Percentiles rank a stretch among this genome's conserved stretches.
These are phyloP conservation scores for Tulasnella sp. DNA, from an alignment of 768 basidiomycete genomes.

Conservation along the genomic window DNA sequence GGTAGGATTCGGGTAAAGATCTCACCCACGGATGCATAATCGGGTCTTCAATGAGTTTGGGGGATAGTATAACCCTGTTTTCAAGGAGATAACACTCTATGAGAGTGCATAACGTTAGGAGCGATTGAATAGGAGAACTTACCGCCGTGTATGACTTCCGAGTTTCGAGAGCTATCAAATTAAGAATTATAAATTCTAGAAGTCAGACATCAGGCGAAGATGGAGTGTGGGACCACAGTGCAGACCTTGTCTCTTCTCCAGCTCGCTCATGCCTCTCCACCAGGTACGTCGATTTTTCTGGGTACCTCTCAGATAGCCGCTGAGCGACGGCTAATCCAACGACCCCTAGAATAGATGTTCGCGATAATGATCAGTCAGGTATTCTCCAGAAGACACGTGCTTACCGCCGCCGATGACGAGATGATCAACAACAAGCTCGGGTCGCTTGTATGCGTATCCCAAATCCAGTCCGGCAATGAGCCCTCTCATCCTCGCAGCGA, in stretches of 20 bases:
- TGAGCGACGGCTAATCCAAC: conserved; percentile 82
- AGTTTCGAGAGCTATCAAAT: conserved; percentile 67
- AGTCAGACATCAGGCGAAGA: not conserved
- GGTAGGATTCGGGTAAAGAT: too few relatives aligned
- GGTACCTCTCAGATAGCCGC: conserved; percentile 51
- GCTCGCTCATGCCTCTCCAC: conserved; percentile 64
- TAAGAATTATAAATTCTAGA: not conserved
- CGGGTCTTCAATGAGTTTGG: conserved; percentile 70
- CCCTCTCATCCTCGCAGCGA: too few relatives aligned
- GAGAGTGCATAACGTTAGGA: conserved; percentile 18
- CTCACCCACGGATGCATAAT: conserved; percentile 65
- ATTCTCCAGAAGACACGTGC: conserved; percentile 16
- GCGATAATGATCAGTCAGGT: too few relatives aligned
- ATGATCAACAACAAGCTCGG: conserved; percentile 47
- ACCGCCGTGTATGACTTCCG: conserved; percentile 92
- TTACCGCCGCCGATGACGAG: conserved; percentile 80
- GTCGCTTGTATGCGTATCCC: conserved; percentile 8
- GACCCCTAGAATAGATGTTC: too few relatives aligned
- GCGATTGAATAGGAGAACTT: conserved; percentile 1
- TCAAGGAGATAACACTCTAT: not conserved
- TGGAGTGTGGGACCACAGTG: conserved; percentile 13
- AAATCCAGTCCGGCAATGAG: not conserved
- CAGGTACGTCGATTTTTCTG: conserved; percentile 59
- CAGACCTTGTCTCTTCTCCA: conserved; percentile 80
- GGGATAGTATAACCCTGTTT: conserved; percentile 73